A percentile compares a stretch with the other conserved stretches of the same genome.
Evolutionary conservation across 441 rosid species (phyloP).

Genomic region (Capsella rubella): DNA sequence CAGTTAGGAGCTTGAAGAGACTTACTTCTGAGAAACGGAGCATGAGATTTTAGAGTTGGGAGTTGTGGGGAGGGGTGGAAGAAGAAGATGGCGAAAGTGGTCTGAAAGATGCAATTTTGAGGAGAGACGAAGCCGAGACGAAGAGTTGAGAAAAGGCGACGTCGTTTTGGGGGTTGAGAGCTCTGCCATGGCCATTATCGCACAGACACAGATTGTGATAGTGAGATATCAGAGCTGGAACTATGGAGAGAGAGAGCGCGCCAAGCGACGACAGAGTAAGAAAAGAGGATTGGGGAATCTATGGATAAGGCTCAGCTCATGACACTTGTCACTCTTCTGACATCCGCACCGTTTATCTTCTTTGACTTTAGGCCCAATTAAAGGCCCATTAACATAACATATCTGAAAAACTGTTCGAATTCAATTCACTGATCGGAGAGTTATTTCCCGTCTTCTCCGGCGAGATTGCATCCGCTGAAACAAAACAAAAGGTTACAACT

Average conservation of each 20-base stretch:
- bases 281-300: slow-evolving; percentile 16
- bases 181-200: slow-evolving; percentile 80
- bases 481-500: background rate
- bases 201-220: slow-evolving; percentile 30
- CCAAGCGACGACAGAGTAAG: slow-evolving; percentile 24
- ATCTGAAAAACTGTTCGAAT: no score
- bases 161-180: slow-evolving; percentile 54
- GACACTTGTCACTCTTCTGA: slow-evolving; percentile 59
- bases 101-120: slow-evolving; percentile 54
- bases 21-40: slow-evolving; percentile 74
- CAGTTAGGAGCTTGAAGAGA: background rate
- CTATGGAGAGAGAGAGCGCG: slow-evolving; percentile 27
- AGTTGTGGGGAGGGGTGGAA: slow-evolving; percentile 50
- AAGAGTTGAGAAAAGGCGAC: slow-evolving; percentile 49
- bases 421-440: slow-evolving; percentile 1
- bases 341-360: slow-evolving; percentile 45
- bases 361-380: slow-evolving; percentile 30
- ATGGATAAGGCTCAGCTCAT: slow-evolving; percentile 50
- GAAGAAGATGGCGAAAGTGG: slow-evolving; percentile 52
- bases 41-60: slow-evolving; percentile 58
- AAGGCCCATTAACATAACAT: slow-evolving; percentile 28
- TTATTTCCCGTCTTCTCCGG: slow-evolving; percentile 30
- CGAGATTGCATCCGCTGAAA: background rate
- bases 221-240: slow-evolving; percentile 20
- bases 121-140: slow-evolving; percentile 63